Conservation (phyloP, 139 green algal species). For the Micractinium sp. region DNA sequence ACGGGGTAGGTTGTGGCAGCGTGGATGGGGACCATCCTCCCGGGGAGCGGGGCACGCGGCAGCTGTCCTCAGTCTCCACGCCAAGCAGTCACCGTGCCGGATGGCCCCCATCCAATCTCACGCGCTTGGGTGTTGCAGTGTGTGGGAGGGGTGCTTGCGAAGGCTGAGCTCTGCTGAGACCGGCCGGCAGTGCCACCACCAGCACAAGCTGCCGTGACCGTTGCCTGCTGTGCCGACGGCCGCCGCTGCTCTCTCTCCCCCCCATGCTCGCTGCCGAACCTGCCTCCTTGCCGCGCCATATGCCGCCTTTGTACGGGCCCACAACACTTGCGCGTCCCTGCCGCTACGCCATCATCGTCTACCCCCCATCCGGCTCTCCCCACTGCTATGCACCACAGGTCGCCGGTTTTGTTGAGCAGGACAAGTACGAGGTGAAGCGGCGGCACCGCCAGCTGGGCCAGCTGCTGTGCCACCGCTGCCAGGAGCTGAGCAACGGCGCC, state of each 20-base stretch:
- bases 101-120: too few relatives aligned
- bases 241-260: neutral
- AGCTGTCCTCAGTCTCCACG: too few relatives aligned
- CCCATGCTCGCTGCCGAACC: neutral
- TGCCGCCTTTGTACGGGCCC: neutral
- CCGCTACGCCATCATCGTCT: neutral
- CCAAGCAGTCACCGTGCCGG: too few relatives aligned
- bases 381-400: neutral
- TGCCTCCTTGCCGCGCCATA: neutral
- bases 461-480: conserved; percentile 77
- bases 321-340: neutral
- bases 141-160: too few relatives aligned
- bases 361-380: neutral
- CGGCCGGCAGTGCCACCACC: too few relatives aligned
- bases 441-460: conserved; percentile 73
- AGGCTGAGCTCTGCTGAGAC: too few relatives aligned
- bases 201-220: too few relatives aligned
- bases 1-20: too few relatives aligned
- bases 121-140: too few relatives aligned
- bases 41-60: too few relatives aligned
- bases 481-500: conserved; percentile 78
- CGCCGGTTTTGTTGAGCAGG: conserved; percentile 71
- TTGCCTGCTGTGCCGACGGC: too few relatives aligned
- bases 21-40: too few relatives aligned
- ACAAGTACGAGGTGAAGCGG: conserved; percentile 62